Conservation (phyloP, 257 asterid species). For the Solanum chaucha region DNA sequence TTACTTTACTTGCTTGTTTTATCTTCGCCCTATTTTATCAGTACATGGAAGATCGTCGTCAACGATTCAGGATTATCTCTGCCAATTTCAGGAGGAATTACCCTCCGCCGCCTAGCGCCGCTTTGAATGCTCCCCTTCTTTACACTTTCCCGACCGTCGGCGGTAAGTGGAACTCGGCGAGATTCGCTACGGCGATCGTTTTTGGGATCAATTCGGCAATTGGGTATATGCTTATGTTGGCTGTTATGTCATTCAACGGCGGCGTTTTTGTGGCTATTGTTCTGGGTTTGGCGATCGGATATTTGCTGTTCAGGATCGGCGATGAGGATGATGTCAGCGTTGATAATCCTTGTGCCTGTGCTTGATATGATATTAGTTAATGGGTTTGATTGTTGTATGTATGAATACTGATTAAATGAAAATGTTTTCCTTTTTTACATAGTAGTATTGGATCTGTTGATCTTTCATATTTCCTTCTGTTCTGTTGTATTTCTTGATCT, state of each 20-base stretch:
- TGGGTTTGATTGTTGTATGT: not conserved
- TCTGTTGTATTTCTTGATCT: not conserved
- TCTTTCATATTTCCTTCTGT: not conserved
- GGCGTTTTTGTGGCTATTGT: constrained; percentile 72
- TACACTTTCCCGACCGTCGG: constrained; percentile 7
- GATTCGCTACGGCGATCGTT: constrained; percentile 36
- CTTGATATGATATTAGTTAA: constrained; percentile 17
- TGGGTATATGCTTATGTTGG: constrained; percentile 79
- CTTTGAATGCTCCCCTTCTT: constrained; percentile 32
- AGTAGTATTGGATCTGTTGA: not conserved
- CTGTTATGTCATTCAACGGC: constrained; percentile 80
- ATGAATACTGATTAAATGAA: not conserved
- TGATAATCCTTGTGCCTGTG: constrained; percentile 78
- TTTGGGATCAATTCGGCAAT: constrained; percentile 70
- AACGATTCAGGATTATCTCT: constrained; percentile 38
- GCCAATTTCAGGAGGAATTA: not conserved
- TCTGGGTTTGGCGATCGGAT: constrained; percentile 58
- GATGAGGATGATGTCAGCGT: constrained; percentile 36
- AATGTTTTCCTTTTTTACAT: not conserved
- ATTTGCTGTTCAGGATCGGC: constrained; percentile 48
- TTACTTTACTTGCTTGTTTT: too few relatives aligned
- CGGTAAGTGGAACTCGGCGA: constrained; percentile 16
- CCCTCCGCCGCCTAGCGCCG: not conserved
- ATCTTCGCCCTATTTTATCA: constrained; percentile 65
- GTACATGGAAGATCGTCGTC: constrained; percentile 77